A percentile compares a stretch with the other conserved stretches of the same genome.
Conservation (phyloP, 2,329 filamentous ascomycete genomes). For the Cytospora piceicola region DNA sequence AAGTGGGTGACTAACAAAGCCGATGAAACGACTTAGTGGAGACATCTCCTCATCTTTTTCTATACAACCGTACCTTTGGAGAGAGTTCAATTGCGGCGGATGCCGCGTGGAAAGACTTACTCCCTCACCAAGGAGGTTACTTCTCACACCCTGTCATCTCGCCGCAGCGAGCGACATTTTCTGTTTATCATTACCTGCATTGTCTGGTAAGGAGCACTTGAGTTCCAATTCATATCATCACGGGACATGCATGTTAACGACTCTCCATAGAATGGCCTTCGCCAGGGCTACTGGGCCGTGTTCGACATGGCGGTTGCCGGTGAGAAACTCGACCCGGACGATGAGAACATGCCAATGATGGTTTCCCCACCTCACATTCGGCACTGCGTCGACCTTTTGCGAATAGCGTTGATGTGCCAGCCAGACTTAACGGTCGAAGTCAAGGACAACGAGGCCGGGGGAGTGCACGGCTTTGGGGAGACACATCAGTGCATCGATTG, state of each 20-base stretch:
- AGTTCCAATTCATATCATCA: neutral
- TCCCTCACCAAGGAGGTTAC: constrained; percentile 2
- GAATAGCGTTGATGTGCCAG: neutral
- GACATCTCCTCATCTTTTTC: neutral
- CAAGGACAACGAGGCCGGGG: neutral
- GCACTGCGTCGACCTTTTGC: neutral
- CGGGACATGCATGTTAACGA: too few species aligned
- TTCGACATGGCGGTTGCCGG: neutral
- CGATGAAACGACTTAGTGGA: too few species aligned
- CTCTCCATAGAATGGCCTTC: neutral
- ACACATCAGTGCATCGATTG: neutral
- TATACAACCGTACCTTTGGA: constrained; percentile 2
- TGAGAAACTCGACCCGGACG: neutral
- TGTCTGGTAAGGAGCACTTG: neutral
- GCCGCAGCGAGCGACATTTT: neutral
- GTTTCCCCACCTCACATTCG: neutral
- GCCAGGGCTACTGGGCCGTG: constrained; percentile 1
- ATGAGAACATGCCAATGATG: constrained; percentile 5
- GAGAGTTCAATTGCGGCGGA: neutral
- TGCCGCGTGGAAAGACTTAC: neutral
- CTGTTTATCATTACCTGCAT: constrained; percentile 3
- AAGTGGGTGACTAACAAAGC: too few species aligned
- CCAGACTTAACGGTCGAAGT: constrained; percentile 1
- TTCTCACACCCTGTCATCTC: neutral
- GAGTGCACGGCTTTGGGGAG: neutral